Base-by-base conservation (phyloP, 192 early-diverging fungal species). In the Rhizoclosmatium sp. region DNA sequence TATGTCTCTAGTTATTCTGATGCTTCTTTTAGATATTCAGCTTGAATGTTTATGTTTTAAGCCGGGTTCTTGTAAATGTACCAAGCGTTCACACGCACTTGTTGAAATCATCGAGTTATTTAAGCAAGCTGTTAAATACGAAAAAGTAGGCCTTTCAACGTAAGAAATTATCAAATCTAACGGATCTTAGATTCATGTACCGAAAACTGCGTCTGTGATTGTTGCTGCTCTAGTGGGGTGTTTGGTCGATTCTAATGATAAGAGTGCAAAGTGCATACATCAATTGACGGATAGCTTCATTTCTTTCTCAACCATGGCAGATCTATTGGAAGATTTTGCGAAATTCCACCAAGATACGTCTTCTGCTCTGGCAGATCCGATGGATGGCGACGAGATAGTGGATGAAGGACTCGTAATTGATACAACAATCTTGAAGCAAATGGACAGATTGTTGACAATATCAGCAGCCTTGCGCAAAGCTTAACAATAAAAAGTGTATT, bases 141-240 rank as follows among this genome's bases (percentile, higher is more conserved):
- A 49, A 14, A 5, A n/a, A 12, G 69, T 71, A 16, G n/a, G 39
- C 7, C 12, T 31, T 31, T 31, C 31, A 31, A 31, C 31, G 0
- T 31, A 0, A 31, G 31, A 31, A 31, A 31, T 31, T 31, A 31
- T 31, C 31, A 31, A 31, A 31, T 31, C 31, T 31, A 31, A 31
- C 0, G 31, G 31, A 31, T 31, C 31, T 75, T 75, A 75, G 72
- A 21, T 16, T 16, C 7, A 14, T 9, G 45, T 75, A 12, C 75
- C 75, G 12, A 76, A 76, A 65, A 76, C 64, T 9, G 75, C 65
- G 9, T 19, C 45, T 12, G 75, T 67, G n/a, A 76, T 76, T 44
- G 10, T 76, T n/a, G 47, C 62, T 54, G 75, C 75, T 9, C 14
- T 76, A 4, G 64, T 76, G 41, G 75, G 75, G 12, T 76, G 65